phyloP scores from a whole-genome alignment of 768 basidiomycete species.

The Polyporus arcularius region DNA sequence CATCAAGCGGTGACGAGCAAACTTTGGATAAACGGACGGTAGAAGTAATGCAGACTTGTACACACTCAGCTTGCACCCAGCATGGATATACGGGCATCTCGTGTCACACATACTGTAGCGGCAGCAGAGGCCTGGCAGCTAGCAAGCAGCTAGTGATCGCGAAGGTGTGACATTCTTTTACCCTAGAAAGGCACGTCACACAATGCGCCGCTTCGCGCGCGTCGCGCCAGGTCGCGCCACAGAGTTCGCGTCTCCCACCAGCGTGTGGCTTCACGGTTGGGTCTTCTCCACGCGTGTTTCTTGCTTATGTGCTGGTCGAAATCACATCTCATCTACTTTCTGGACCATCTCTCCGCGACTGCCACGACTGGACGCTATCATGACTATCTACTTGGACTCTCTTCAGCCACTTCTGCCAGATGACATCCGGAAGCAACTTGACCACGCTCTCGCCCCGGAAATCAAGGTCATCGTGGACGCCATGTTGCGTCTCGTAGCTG shows the following conservation, averaged over 20 bases:
- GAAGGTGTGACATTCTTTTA: too few relatives aligned
- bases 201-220: too few relatives aligned
- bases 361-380: not conserved
- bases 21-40: not conserved
- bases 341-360: not conserved
- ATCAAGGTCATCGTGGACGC: constrained; percentile 5
- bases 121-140: not conserved
- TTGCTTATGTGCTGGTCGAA: too few relatives aligned
- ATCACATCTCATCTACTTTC: not conserved
- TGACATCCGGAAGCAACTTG: constrained; percentile 8
- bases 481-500: constrained; percentile 12
- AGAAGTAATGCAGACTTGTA: constrained; percentile 16
- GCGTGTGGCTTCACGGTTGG: too few relatives aligned
- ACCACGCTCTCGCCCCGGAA: constrained; percentile 10
- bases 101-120: not conserved
- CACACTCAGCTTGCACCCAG: not conserved
- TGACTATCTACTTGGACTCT: constrained; percentile 14
- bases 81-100: not conserved
- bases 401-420: constrained; percentile 12
- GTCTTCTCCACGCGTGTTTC: too few relatives aligned
- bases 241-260: too few relatives aligned
- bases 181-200: too few relatives aligned
- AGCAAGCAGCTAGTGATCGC: not conserved
- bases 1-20: constrained; percentile 58
- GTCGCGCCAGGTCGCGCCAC: too few relatives aligned